Evolutionary conservation across 2,329 filamentous ascomycete species (phyloP).

Genomic region (Epichloe typhina): DNA sequence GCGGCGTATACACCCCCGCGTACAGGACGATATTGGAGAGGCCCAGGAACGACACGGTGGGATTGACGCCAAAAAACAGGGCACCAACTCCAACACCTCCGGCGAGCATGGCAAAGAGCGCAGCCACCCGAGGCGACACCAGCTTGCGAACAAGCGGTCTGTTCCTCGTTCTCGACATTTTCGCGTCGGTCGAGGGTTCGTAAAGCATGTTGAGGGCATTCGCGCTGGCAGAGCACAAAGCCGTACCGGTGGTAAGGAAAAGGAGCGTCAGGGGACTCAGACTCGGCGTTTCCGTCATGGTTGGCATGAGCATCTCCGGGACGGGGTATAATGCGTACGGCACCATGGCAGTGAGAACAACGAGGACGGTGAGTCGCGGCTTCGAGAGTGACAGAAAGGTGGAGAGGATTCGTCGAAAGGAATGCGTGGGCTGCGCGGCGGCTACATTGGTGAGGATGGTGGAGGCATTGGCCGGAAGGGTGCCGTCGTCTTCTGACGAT

Average conservation of each 20-base stretch:
- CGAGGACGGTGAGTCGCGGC: conserved; percentile 79
- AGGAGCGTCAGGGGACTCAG: conserved; percentile 82
- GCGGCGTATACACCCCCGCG: conserved; percentile 80
- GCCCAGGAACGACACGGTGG: conserved; percentile 78
- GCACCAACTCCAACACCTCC: conserved; percentile 56
- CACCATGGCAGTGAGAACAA: conserved; percentile 81
- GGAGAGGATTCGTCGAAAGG: conserved; percentile 54
- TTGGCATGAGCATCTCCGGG: conserved; percentile 65
- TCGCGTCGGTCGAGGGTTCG: conserved; percentile 77
- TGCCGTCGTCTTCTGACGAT: conserved; percentile 11
- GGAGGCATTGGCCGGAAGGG: conserved; percentile 38
- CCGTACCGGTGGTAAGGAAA: conserved; percentile 82
- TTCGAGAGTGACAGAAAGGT: conserved; percentile 89
- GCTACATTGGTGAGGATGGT: conserved; percentile 40
- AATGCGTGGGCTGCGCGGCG: conserved; percentile 34
- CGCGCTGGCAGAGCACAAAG: conserved; percentile 77
- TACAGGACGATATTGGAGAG: conserved; percentile 79
- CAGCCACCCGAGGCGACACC: conserved; percentile 55
- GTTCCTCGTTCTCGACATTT: conserved; percentile 89
- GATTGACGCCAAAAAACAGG: conserved; percentile 86
- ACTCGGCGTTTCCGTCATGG: conserved; percentile 56
- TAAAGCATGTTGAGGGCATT: conserved; percentile 97
- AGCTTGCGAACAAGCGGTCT: conserved; percentile 75
- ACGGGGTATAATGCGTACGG: conserved; percentile 90
- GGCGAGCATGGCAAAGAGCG: conserved; percentile 65